Conservation (phyloP, 345 rosid genomes). For the Salix caprea region DNA sequence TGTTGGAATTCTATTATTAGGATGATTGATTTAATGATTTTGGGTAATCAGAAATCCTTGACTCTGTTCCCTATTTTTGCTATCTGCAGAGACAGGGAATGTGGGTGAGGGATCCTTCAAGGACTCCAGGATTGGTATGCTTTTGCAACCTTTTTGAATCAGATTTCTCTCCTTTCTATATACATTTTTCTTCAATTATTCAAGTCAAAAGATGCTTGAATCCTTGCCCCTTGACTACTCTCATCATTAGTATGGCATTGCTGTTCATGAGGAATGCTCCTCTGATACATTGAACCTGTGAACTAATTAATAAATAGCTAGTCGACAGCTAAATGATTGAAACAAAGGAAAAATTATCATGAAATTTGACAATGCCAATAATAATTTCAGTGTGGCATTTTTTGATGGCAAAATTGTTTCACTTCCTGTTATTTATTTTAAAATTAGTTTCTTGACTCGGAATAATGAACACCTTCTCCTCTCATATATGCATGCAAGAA, state of each 20-base stretch:
- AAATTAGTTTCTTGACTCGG: too few species aligned
- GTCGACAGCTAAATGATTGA: not conserved
- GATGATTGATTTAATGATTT: not conserved
- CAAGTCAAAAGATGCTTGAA: not conserved
- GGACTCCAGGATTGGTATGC: slow-evolving; percentile 70
- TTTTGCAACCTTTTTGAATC: not conserved
- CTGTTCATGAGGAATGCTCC: not conserved
- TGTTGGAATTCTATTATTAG: not conserved
- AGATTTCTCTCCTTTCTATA: not conserved
- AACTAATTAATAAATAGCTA: not conserved
- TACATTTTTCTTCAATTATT: not conserved
- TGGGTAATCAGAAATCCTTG: not conserved
- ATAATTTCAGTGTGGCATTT: not conserved
- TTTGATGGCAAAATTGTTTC: not conserved
- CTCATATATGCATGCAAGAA: not conserved
- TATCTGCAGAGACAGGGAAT: slow-evolving; percentile 46
- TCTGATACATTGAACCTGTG: not conserved
- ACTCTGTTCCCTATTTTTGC: slow-evolving; percentile 7
- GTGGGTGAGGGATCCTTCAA: slow-evolving; percentile 55
- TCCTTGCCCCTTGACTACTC: not conserved
- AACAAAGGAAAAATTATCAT: not conserved
- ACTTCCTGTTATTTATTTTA: too few species aligned
- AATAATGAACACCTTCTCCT: not conserved
- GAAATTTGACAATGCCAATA: not conserved
- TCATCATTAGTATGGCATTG: not conserved